Evolutionary conservation across 2,329 filamentous ascomycete genomes (phyloP).

Genomic region (Fusarium oligoseptatum): DNA sequence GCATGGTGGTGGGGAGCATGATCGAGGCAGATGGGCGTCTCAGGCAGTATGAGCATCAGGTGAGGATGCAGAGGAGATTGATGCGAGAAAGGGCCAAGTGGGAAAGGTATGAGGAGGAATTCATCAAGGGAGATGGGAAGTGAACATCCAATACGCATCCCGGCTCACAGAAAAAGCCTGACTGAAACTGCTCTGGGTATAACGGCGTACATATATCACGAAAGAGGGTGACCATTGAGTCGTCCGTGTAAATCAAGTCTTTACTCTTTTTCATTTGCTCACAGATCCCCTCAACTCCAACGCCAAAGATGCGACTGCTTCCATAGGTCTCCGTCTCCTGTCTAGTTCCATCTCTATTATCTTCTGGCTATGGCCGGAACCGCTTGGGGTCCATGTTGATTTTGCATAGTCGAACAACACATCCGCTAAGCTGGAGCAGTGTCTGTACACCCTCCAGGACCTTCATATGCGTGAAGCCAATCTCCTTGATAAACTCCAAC

Average conservation of each 20-base stretch:
- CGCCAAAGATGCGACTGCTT: conserved; percentile 29
- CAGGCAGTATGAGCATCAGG: conserved; percentile 73
- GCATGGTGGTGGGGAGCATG: conserved; percentile 84
- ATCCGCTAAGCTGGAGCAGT: conserved; percentile 91
- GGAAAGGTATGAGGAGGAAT: conserved; percentile 75
- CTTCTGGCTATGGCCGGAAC: conserved; percentile 66
- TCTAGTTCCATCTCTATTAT: background rate
- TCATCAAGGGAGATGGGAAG: conserved; percentile 59
- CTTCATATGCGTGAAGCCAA: conserved; percentile 99
- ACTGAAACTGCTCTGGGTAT: conserved; percentile 22
- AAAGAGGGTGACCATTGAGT: conserved; percentile 27
- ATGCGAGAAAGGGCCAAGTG: conserved; percentile 76
- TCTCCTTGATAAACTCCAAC: conserved; percentile 97
- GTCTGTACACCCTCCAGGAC: conserved; percentile 98
- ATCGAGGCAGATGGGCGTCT: conserved; percentile 80
- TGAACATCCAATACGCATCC: conserved; percentile 21
- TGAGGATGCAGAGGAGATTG: conserved; percentile 75
- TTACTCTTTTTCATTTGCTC: conserved; percentile 35
- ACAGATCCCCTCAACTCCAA: conserved; percentile 37
- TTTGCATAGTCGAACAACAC: conserved; percentile 89
- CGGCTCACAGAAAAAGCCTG: conserved; percentile 14
- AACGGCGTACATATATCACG: conserved; percentile 36
- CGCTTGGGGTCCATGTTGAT: conserved; percentile 95
- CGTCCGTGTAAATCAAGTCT: conserved; percentile 40
- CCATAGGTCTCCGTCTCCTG: background rate